Evolutionary conservation across 2,329 filamentous ascomycete species (phyloP), one percentile per base, ranked within the genome.

Genomic region (Cordyceps javanica): DNA sequence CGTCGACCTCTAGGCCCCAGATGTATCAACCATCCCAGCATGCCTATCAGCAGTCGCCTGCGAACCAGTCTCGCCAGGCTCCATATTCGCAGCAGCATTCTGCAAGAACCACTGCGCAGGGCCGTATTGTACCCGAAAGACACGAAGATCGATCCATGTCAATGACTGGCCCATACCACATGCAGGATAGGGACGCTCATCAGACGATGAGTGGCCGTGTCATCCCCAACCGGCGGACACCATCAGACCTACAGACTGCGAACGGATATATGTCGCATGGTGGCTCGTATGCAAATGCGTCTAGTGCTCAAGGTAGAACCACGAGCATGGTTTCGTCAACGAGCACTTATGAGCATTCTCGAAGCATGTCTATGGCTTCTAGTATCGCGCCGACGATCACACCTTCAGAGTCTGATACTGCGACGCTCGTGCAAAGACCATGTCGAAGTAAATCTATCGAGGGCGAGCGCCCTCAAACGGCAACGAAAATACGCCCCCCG

Each of bases 111-210:
- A 99, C 94, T 3, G 90, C 92, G 9, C 92, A 97, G 70, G 94
- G 94, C 32, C 84, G 94, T 60, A 80, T 94, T 36, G 91, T 99
- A 9, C 94, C 94, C 1, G 92, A 97, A 69, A 86, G 93, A 55
- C 89, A 92, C 61, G 90, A 95, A 66, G 93, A 97, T 72, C 85
- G 94, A 59, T 87, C 94, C 62, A 97, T 97, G 94, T 96, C 93
- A 46, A 88, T 99, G 87, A 94, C 88, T 5, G 90, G 89, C 10
- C 89, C 71, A 21, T 79, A 76, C 60, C 70, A 91, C 64, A 81
- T 87, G 3, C 80, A 88, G 55, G 90, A 95, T 64, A 81, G 83
- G 60, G 88, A 89, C 66, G 78, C 91, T 45, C 88, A 94, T 70
- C 93, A 97, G 72, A 97, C 92, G 6, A 95, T 93, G 84, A 96